Evolutionary conservation across 192 early-diverging fungal genomes (phyloP), one percentile per base, ranked within the genome.

Genomic region (Tieghemiomyces parasiticus): DNA sequence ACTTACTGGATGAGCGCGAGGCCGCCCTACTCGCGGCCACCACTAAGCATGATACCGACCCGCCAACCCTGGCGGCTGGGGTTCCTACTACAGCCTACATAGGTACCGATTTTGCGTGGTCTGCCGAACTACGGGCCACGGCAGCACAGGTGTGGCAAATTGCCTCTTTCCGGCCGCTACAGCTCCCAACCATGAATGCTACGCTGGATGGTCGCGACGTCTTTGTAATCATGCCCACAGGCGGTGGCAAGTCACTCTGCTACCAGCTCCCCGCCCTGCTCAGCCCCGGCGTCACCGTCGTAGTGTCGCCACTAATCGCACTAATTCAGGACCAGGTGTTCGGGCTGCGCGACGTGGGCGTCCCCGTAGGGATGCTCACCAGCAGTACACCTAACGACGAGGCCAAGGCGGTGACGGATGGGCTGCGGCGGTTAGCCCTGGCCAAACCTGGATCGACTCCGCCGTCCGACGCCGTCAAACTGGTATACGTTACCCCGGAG

Each of bases 401-500:
- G 24, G 38, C 12, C 9, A 63, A 63, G 56, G 65, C 61, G 29
- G 67, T 74, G 38, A 63, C 59, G 34, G 66, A 35, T 28, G 64
- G 60, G 49, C 59, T 77, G 35, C 61, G 64, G 13, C 47, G 38
- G 19, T 46, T 70, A 51, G 53, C 46, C 6, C 59, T 56, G 8
- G 38, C 32, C n/a, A 38, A 35, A 0, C 61, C 63, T 29, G 66
- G 63, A 8, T 63, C 49, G 51, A 66, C 61, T 3, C 46, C 33
- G 3, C 56, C 35, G 26, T 25, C 24, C 10, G 54, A 29, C 3
- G 38, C 1, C 24, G 16, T 38, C 14, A 61, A 65, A 4, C 54
- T 79, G 61, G 50, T 79, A 19, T 79, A 75, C 51, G 71, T 77
- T 26, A 71, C 78, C 33, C 78, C 75, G 2, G 78, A 79, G 52